phyloP scores from a whole-genome alignment of 192 early-diverging fungal genomes.

The Gryganskiella cystojenkinii region DNA sequence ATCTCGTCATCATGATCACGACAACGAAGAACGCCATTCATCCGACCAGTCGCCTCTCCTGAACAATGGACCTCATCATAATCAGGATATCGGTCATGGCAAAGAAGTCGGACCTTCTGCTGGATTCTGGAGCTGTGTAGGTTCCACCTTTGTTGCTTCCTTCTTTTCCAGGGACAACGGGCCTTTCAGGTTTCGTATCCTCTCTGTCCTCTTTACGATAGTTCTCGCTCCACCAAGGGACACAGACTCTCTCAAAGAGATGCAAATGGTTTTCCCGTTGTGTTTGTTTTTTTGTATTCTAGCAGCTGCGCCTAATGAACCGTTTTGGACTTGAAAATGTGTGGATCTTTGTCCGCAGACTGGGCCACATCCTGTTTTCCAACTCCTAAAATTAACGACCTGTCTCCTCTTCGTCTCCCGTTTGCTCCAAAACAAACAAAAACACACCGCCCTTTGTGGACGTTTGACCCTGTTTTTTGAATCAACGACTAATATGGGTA shows the following conservation, averaged over 20 bases:
- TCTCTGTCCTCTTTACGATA: neutral
- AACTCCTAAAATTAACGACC: too few species aligned
- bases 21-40: conserved; percentile 8
- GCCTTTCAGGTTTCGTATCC: neutral
- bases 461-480: neutral
- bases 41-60: conserved; percentile 44
- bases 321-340: too few species aligned
- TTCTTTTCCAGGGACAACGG: neutral
- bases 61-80: conserved; percentile 39
- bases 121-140: conserved; percentile 51
- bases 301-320: too few species aligned
- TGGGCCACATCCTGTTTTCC: too few species aligned
- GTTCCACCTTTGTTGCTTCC: conserved; percentile 1
- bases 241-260: too few species aligned
- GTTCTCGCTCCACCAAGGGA: too few species aligned
- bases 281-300: too few species aligned
- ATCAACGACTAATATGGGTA: neutral
- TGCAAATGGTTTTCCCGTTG: too few species aligned
- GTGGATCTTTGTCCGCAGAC: too few species aligned
- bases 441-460: neutral
- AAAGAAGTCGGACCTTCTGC: conserved; percentile 48
- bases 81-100: conserved; percentile 42
- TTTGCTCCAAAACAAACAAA: conserved; percentile 6
- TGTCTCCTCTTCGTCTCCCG: neutral
- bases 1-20: neutral